phyloP scores from a whole-genome alignment of 257 asterid genomes.

The Plantago elongata region DNA sequence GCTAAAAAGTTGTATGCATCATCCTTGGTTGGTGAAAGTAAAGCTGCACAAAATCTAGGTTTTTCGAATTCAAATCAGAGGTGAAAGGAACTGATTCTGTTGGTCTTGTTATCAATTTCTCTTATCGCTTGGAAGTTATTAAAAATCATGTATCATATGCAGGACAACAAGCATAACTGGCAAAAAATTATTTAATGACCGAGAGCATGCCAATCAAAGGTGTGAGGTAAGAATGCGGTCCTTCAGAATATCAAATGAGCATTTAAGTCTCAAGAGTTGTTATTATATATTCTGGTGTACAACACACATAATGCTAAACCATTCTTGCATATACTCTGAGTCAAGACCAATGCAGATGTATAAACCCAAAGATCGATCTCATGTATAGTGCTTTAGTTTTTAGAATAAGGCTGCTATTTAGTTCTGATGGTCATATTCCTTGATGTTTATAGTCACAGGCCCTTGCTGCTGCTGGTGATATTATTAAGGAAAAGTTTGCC shows the following conservation, averaged over 20 bases:
- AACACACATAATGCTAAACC: neutral
- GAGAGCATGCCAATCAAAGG: slow-evolving; percentile 20
- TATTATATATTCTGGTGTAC: neutral
- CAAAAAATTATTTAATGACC: slow-evolving; percentile 40
- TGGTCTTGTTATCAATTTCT: slow-evolving; percentile 3
- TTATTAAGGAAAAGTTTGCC: slow-evolving; percentile 24
- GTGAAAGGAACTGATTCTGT: slow-evolving; percentile 23
- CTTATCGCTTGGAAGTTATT: slow-evolving; percentile 14
- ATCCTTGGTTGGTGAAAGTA: slow-evolving; percentile 32
- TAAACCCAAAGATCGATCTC: neutral
- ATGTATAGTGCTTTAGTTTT: neutral
- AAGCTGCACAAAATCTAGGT: slow-evolving; percentile 26
- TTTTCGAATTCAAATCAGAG: slow-evolving; percentile 36
- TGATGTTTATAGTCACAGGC: slow-evolving; percentile 30
- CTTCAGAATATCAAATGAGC: neutral
- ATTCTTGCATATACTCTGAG: neutral
- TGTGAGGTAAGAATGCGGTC: slow-evolving; percentile 31
- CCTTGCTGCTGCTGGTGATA: slow-evolving; percentile 29
- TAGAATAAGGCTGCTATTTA: neutral
- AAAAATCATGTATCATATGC: slow-evolving; percentile 16
- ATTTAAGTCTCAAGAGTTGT: neutral
- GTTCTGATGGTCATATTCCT: neutral
- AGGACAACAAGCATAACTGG: slow-evolving; percentile 45
- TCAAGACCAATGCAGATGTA: neutral
- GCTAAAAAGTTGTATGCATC: slow-evolving; percentile 28